Evolutionary conservation across 2,329 filamentous ascomycete species (phyloP), one percentile per base, ranked within the genome.

Genomic region (Beauveria brongniartii): DNA sequence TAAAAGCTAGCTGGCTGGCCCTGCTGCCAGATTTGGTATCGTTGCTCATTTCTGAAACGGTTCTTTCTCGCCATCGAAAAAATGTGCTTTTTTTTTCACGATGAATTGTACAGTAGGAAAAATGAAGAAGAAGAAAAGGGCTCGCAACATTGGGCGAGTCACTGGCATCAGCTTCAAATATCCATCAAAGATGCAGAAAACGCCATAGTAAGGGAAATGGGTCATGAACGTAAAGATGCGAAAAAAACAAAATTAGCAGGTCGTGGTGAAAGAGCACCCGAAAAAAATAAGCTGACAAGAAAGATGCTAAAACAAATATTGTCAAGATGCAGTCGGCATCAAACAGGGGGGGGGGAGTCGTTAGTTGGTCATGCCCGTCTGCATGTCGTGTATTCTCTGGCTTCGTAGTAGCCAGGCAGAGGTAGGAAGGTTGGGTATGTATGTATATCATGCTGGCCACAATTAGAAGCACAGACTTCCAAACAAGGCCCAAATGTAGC

Each of bases 11-110:
- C 18, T n/a, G 22, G n/a, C 34, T 41, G 46, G 53, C 53, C 30
- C 59, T 22, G 30, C 61, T 59, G 61, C 55, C 37, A 37, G 16
- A 22, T 41, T 41, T 55, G 59, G 59, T 61, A 61, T 61, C 59
- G 52, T 61, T 50, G 43, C 52, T 61, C 59, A 37, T 61, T n/a
- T 50, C 44, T 22, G 44, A 46, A 55, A 24, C 59, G 44, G 34
- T 43, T 48, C 30, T 48, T 34, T 30, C 1, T 34, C n/a, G 18
- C 24, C 14, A 24, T 43, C 44, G 26, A 44, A 55, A 34, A 34
- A 34, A 12, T 14, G 30, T 34, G 12, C 9, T 5, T 34, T 34
- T 34, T 34, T 30, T 55, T 22, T 30, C 30, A 34, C 44, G 43
- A 55, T 44, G 52, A 61, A 56, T 61, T 43, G 34, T 61, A 61